phyloP scores from a whole-genome alignment of 2,329 filamentous ascomycete genomes.

The Coleophoma eucalyptorum region DNA sequence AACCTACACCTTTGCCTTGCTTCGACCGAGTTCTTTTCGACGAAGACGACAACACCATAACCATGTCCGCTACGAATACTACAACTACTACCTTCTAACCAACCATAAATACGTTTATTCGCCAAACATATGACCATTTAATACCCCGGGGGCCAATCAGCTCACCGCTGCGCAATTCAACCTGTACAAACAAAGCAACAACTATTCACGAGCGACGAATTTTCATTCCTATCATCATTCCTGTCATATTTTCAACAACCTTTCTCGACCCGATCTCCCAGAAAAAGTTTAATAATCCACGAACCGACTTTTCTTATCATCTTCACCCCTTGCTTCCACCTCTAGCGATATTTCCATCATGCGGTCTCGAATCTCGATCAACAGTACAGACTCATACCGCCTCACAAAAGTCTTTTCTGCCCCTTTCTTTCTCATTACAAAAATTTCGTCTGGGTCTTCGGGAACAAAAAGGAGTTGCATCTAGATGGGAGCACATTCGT shows the following conservation, averaged over 20 bases:
- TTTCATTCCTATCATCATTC: slow-evolving; percentile 1
- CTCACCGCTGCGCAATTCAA: not conserved
- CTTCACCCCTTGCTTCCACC: slow-evolving; percentile 2
- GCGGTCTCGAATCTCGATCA: slow-evolving; percentile 17
- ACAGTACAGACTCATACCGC: slow-evolving; percentile 15
- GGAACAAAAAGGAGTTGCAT: slow-evolving; percentile 6
- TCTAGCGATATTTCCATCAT: not conserved
- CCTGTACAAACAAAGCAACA: not conserved
- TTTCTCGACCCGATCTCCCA: not conserved
- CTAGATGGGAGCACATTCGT: slow-evolving; percentile 4
- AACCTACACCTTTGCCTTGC: no score
- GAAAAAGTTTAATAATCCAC: slow-evolving; percentile 9
- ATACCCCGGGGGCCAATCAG: not conserved
- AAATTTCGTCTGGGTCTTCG: not conserved
- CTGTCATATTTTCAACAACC: not conserved
- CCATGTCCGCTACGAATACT: slow-evolving; percentile 3
- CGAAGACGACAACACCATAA: slow-evolving; percentile 1
- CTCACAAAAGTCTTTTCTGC: slow-evolving; percentile 1
- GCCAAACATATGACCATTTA: not conserved
- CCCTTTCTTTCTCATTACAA: not conserved
- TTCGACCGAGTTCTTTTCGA: no score
- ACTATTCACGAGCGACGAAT: not conserved
- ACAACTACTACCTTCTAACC: slow-evolving; percentile 2
- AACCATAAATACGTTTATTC: not conserved
- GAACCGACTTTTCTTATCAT: no score